These are phyloP conservation scores for Teunomyces atbi DNA, from an alignment of 805 yeast species.

Conservation along the genomic window DNA sequence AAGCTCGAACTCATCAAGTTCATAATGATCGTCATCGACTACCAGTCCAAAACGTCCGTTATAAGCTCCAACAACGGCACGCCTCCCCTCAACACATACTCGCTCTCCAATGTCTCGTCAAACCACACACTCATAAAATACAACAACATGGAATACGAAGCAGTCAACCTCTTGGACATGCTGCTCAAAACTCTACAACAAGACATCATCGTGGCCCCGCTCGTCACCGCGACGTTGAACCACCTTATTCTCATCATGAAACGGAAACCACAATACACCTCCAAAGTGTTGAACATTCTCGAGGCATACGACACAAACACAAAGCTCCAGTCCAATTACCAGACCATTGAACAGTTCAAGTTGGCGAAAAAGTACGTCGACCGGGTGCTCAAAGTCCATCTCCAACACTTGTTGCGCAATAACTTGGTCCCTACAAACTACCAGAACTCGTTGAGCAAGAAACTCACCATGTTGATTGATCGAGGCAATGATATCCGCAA, in stretches of 20 bases:
- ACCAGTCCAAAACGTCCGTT: constrained; percentile 43
- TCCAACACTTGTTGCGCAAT: constrained; percentile 38
- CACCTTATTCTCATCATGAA: constrained; percentile 62
- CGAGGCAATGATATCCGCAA: constrained; percentile 43
- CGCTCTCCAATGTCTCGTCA: constrained; percentile 49
- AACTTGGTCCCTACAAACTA: constrained; percentile 35
- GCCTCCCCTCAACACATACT: constrained; percentile 31
- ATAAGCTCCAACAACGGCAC: constrained; percentile 6
- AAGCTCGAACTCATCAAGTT: constrained; percentile 74
- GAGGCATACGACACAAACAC: constrained; percentile 59
- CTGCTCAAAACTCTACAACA: constrained; percentile 55
- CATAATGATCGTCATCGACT: constrained; percentile 47
- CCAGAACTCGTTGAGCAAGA: constrained; percentile 26
- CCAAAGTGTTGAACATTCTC: constrained; percentile 56
- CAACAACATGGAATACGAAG: constrained; percentile 60
- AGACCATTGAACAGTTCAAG: constrained; percentile 46
- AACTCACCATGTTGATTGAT: constrained; percentile 27
- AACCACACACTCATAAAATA: constrained; percentile 66
- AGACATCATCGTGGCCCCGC: constrained; percentile 51
- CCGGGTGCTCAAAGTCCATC: constrained; percentile 48
- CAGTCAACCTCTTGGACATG: constrained; percentile 64
- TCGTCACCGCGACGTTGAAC: constrained; percentile 67
- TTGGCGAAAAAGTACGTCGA: constrained; percentile 62
- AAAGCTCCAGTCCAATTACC: constrained; percentile 52
- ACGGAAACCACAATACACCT: constrained; percentile 59